A percentile compares a stretch with the other conserved stretches of the same genome.
phyloP scores from a whole-genome alignment of 306 rosid species.

The Dryas alaskensis region DNA sequence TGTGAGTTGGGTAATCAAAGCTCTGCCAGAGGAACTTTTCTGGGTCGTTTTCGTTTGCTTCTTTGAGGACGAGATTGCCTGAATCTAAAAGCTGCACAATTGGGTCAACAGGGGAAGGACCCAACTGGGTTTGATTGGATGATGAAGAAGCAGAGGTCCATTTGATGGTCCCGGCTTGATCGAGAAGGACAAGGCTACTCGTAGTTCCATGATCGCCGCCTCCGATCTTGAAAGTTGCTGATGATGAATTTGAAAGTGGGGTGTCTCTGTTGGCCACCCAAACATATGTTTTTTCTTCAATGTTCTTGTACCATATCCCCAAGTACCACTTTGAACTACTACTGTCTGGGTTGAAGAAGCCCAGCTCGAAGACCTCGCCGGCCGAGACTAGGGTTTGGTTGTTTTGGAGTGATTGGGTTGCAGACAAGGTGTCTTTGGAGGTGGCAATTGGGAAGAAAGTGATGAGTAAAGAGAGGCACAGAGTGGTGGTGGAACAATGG shows the following conservation, averaged over 20 bases:
- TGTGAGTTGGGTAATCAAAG: slow-evolving; percentile 68
- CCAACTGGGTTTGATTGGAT: slow-evolving; percentile 31
- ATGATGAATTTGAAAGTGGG: slow-evolving; percentile 41
- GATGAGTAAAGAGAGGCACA: slow-evolving; percentile 8
- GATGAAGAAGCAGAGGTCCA: slow-evolving; percentile 36
- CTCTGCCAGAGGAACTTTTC: slow-evolving; percentile 56
- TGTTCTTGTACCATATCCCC: slow-evolving; percentile 62
- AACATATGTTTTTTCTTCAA: slow-evolving; percentile 28
- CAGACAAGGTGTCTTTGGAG: slow-evolving; percentile 43
- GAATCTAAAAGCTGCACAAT: slow-evolving; percentile 50
- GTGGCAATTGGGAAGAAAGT: slow-evolving; percentile 21
- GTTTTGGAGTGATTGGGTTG: slow-evolving; percentile 35
- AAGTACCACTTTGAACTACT: slow-evolving; percentile 40
- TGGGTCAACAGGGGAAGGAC: slow-evolving; percentile 18
- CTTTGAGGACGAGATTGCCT: slow-evolving; percentile 56
- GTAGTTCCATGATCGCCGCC: slow-evolving; percentile 20
- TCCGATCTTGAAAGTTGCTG: slow-evolving; percentile 31
- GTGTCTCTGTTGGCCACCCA: slow-evolving; percentile 82
- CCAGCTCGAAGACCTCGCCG: slow-evolving; percentile 43
- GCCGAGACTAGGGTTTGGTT: slow-evolving; percentile 51
- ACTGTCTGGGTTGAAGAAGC: slow-evolving; percentile 34
- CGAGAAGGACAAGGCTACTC: slow-evolving; percentile 24
- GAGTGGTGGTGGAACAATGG: too few relatives aligned
- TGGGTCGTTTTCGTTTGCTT: slow-evolving; percentile 23
- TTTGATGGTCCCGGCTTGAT: slow-evolving; percentile 4